Percentiles rank a stretch among this genome's conserved stretches.
phyloP scores from a whole-genome alignment of 306 rosid species.

The Glycine tomentella region DNA sequence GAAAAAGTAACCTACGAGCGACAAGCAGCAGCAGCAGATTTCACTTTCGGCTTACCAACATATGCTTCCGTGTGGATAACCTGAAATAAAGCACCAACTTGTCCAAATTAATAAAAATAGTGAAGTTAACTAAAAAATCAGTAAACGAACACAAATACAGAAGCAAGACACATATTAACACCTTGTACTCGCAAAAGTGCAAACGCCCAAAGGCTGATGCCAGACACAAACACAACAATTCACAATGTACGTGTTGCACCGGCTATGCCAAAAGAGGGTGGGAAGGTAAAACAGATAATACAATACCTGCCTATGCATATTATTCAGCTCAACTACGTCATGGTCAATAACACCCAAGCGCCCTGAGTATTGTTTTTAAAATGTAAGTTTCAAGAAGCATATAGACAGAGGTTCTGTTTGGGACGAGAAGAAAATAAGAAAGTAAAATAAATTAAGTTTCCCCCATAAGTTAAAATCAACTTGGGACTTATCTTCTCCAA shows the following conservation, averaged over 20 bases:
- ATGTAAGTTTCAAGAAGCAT: constrained; percentile 39
- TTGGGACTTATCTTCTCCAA: background rate
- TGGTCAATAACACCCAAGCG: constrained; percentile 89
- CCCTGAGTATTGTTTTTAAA: constrained; percentile 53
- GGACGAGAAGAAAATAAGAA: no score
- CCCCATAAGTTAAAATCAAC: no score
- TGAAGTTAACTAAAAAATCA: background rate
- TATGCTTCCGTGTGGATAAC: constrained; percentile 85
- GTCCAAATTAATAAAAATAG: background rate
- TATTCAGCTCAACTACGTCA: constrained; percentile 91
- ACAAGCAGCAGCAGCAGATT: constrained; percentile 90
- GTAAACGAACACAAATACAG: constrained; percentile 10
- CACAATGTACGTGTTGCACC: background rate
- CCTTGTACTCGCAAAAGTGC: background rate
- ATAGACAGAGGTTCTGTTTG: background rate
- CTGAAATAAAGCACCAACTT: constrained; percentile 50
- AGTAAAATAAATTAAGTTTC: no score
- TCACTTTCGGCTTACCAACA: constrained; percentile 92
- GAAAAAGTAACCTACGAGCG: constrained; percentile 62
- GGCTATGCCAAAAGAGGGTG: background rate
- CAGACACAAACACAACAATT: constrained; percentile 23
- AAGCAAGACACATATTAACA: constrained; percentile 18
- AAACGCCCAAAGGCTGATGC: constrained; percentile 2
- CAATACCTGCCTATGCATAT: constrained; percentile 96
- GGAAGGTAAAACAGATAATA: background rate